Base-by-base conservation (phyloP, 441 rosid genomes). In the Corymbia calophylla region DNA sequence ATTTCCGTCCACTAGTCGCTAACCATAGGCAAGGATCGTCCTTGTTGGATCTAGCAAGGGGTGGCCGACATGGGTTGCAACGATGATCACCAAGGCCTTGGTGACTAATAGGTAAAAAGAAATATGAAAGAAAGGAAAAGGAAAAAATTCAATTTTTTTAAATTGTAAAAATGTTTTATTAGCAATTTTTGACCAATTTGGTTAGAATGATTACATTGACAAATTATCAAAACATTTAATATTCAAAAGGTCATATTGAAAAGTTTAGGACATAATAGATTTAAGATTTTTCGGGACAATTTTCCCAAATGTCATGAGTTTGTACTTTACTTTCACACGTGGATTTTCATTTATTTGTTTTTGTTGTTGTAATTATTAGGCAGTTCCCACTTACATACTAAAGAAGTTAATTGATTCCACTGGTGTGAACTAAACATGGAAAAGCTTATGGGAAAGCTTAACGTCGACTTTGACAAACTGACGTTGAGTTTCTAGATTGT, bases 171-270 rank as follows among this genome's bases (percentile, higher is more conserved):
- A 29, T 16, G 1, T 21, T 3, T 21, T 4, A 2, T 39, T 10
- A 6, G 9, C 0, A 9, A 21, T 73, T 39, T 39, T 12, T 1
- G 2, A 1, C 0, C 5, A 68, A 68, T 17, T 32, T 68, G 5
- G 1, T 32, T 7, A 2, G 3, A n/a, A n/a, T n/a, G n/a, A n/a
- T n/a, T n/a, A n/a, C n/a, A n/a, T n/a, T n/a, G n/a, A n/a, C n/a
- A n/a, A n/a, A n/a, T n/a, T n/a, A n/a, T n/a, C n/a, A 21, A 56
- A 56, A 56, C 9, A 25, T 9, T 58, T 25, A 23, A 3, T 6
- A 58, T 13, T 58, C 23, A 56, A 23, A 21, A 21, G 23, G 6
- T 23, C 0, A 0, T 56, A 56, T 56, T 12, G 23, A 56, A 66
- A 70, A 3, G 0, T 23, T 39, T 39, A 23, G 7, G 8, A 44